Conservation (phyloP, 768 basidiomycete genomes). For the Dacryopinax spathularia region DNA sequence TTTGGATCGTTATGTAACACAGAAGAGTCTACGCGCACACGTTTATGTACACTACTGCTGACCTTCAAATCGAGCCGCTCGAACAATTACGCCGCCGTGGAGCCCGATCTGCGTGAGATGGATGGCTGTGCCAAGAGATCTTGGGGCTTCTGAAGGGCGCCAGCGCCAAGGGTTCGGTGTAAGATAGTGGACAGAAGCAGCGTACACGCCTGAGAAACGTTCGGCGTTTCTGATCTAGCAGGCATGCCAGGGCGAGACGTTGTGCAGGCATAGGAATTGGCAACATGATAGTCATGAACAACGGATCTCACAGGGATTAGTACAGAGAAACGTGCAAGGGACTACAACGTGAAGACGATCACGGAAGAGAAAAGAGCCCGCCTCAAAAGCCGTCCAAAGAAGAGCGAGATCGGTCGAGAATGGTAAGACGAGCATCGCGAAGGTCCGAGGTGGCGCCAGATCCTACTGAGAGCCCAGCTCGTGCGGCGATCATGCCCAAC, state of each 20-base stretch:
- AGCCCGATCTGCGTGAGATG: background rate
- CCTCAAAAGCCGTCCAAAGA: no score
- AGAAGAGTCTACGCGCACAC: background rate
- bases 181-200: constrained; percentile 1
- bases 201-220: background rate
- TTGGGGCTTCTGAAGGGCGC: background rate
- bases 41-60: background rate
- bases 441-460: background rate
- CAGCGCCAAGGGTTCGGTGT: background rate
- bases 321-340: no score
- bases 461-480: background rate
- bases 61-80: background rate
- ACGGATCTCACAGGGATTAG: no score
- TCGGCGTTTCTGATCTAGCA: background rate
- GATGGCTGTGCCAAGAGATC: background rate
- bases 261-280: no score
- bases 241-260: no score
- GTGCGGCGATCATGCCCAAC: background rate
- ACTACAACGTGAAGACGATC: no score
- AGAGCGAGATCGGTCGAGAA: background rate
- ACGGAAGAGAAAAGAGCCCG: no score
- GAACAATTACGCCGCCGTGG: background rate
- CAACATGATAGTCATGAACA: no score
- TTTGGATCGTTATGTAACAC: background rate
- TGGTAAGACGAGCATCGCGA: background rate